Conservation (phyloP, 176 grass and related monocot species). For the Oryza meyeriana region DNA sequence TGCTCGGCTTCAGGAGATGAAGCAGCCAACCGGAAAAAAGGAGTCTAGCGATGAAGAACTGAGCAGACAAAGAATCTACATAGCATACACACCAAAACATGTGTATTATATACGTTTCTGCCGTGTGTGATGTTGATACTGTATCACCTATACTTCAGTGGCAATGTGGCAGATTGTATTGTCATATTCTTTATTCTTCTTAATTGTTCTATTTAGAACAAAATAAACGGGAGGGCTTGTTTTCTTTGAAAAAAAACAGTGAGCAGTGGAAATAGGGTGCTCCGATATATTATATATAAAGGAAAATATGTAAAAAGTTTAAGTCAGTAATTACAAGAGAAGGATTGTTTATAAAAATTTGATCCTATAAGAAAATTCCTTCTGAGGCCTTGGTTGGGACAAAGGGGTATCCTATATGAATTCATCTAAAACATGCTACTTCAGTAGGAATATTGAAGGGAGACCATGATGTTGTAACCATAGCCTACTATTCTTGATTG, state of each 20-base stretch:
- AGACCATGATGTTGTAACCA: too few relatives aligned
- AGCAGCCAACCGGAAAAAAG: neutral
- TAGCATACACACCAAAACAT: neutral
- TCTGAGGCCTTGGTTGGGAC: too few relatives aligned
- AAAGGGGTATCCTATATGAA: too few relatives aligned
- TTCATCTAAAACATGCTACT: too few relatives aligned
- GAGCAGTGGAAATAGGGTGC: neutral
- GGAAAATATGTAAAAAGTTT: neutral
- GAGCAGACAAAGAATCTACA: neutral
- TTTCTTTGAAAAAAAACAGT: neutral
- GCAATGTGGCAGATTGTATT: neutral
- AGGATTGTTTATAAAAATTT: too few relatives aligned
- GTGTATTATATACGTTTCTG: neutral
- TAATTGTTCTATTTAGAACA: neutral
- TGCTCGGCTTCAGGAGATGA: constrained; percentile 59
- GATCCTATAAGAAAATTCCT: too few relatives aligned
- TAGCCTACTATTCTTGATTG: too few relatives aligned
- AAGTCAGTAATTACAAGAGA: neutral
- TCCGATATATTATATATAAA: neutral
- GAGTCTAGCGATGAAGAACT: neutral
- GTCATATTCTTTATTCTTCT: neutral
- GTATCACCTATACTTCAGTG: neutral
- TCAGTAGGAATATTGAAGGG: too few relatives aligned
- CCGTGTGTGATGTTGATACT: neutral
- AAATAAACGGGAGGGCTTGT: neutral